Evolutionary conservation across 2,329 filamentous ascomycete genomes (phyloP).

Genomic region (Aspergillus sp.): DNA sequence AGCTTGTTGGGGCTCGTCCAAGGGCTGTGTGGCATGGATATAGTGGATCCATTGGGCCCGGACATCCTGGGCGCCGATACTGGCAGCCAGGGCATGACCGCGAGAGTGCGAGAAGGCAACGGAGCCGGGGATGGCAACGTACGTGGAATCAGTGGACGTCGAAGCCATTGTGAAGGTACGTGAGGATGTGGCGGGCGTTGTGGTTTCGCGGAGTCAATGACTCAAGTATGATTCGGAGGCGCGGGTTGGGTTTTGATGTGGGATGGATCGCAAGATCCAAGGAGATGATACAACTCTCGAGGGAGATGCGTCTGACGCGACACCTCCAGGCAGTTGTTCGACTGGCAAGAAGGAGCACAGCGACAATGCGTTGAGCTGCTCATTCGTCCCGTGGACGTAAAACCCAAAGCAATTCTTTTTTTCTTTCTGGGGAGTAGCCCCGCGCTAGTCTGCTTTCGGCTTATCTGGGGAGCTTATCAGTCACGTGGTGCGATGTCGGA

Average conservation of each 20-base stretch:
- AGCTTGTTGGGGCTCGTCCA: slow-evolving; percentile 47
- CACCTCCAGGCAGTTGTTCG: slow-evolving; percentile 19
- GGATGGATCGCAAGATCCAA: neutral
- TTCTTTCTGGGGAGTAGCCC: slow-evolving; percentile 16
- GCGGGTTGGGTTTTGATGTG: neutral
- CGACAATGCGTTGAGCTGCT: slow-evolving; percentile 19
- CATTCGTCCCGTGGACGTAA: slow-evolving; percentile 11
- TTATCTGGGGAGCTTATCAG: slow-evolving; percentile 24
- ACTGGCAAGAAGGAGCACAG: slow-evolving; percentile 15
- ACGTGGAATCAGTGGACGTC: slow-evolving; percentile 23
- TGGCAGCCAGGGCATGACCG: slow-evolving; percentile 40
- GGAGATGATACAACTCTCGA: slow-evolving; percentile 12
- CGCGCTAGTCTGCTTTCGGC: slow-evolving; percentile 26
- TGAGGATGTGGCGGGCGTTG: slow-evolving; percentile 9
- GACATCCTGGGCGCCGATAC: slow-evolving; percentile 43
- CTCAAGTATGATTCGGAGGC: slow-evolving; percentile 3
- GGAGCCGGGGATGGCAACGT: slow-evolving; percentile 38
- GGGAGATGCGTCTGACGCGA: slow-evolving; percentile 13
- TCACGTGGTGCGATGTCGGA: slow-evolving; percentile 14
- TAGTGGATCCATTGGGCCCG: slow-evolving; percentile 59
- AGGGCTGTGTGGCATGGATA: slow-evolving; percentile 55
- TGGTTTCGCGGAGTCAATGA: slow-evolving; percentile 3
- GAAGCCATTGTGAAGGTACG: slow-evolving; percentile 28
- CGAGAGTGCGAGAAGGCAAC: slow-evolving; percentile 47
- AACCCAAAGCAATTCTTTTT: slow-evolving; percentile 15